Evolutionary conservation across 306 rosid genomes (phyloP).

Genomic region (Prunus persica): Prunus_persica_NCBIv2 NC_034009.1:37797501-37798000

Average conservation of each 20-base stretch:
- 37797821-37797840: conserved; percentile 18
- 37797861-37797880: conserved; percentile 17
- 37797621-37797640: too few species aligned
- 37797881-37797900: conserved; percentile 37
- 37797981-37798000: conserved; percentile 13
- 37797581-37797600: too few species aligned
- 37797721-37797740: neutral
- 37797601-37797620: too few species aligned
- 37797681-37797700: too few species aligned
- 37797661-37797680: too few species aligned
- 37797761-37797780: conserved; percentile 13
- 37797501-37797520: too few species aligned
- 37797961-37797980: conserved; percentile 33
- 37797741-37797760: neutral
- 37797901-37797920: conserved; percentile 26
- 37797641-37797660: too few species aligned
- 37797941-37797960: neutral
- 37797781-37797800: conserved; percentile 16
- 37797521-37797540: accelerated
- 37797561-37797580: too few species aligned
- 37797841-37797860: conserved; percentile 33
- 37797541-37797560: too few species aligned
- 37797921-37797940: neutral
- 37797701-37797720: too few species aligned
- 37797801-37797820: conserved; percentile 18